These are phyloP conservation scores for Arctium minus DNA, from an alignment of 129 eudicot species.

Conservation along the genomic window DNA sequence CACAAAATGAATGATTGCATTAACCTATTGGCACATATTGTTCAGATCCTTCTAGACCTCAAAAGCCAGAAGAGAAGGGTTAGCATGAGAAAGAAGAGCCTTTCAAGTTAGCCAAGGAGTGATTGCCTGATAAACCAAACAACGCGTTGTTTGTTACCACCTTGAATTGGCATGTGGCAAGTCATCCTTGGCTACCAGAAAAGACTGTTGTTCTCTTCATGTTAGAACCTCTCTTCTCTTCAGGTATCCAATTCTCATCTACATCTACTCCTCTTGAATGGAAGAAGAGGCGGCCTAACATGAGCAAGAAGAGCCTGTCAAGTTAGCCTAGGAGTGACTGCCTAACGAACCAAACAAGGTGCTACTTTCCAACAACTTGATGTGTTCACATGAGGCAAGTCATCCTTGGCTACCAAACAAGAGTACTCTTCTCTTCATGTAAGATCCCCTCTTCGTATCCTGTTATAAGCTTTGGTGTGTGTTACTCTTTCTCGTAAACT, in stretches of 20 bases:
- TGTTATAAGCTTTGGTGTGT: background rate
- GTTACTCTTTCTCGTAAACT: background rate
- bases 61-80: background rate
- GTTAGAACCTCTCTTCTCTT: background rate
- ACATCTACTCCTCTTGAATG: background rate
- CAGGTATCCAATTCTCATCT: background rate
- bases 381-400: slow-evolving; percentile 20
- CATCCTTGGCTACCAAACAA: slow-evolving; percentile 35
- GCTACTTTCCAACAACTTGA: background rate
- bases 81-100: background rate
- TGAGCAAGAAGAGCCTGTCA: background rate
- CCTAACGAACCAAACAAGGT: background rate
- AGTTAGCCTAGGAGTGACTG: background rate
- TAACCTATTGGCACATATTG: too few species aligned
- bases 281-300: background rate
- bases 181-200: background rate
- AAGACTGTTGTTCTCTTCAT: too few species aligned
- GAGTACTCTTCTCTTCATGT: background rate
- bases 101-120: background rate
- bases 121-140: background rate
- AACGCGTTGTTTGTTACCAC: background rate
- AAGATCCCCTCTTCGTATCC: background rate
- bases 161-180: background rate
- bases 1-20: too few species aligned
- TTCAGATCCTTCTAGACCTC: too few species aligned